Evolutionary conservation across 1,284 basidiomycete genomes (phyloP).

Genomic region (Xanthoconium separans): DNA sequence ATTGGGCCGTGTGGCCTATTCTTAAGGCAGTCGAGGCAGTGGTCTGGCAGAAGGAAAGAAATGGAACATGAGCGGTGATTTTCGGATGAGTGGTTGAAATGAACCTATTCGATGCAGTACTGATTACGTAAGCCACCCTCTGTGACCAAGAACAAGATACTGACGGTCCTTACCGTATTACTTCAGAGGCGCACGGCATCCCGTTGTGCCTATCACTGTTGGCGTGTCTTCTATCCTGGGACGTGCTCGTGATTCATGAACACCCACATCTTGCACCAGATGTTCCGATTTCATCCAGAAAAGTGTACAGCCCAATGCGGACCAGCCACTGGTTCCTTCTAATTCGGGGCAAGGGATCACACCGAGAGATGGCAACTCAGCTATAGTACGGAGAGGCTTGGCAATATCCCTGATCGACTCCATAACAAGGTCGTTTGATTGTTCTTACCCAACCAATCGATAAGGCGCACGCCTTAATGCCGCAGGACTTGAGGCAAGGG

Average conservation of each 20-base stretch:
- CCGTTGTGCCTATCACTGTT: too few species aligned
- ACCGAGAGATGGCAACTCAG: not conserved
- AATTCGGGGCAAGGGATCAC: conserved; percentile 8
- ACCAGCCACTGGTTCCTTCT: not conserved
- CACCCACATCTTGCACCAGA: too few species aligned
- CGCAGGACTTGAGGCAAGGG: not conserved
- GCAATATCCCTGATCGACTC: conserved; percentile 2
- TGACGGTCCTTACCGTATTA: too few species aligned
- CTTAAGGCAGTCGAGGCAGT: conserved; percentile 33
- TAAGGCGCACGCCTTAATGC: not conserved
- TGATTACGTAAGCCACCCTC: conserved; percentile 20
- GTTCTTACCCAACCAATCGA: not conserved
- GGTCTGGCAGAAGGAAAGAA: conserved; percentile 15
- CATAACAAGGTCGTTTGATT: not conserved
- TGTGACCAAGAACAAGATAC: too few species aligned
- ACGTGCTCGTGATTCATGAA: too few species aligned
- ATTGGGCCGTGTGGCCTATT: conserved; percentile 25
- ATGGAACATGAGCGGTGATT: conserved; percentile 25
- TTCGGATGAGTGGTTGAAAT: conserved; percentile 11
- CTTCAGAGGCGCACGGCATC: too few species aligned
- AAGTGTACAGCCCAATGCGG: too few species aligned
- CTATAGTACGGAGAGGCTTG: not conserved
- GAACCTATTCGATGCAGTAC: conserved; percentile 25
- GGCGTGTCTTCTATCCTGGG: too few species aligned
- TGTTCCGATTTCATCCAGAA: too few species aligned